These are phyloP conservation scores for Suhomyces ambrosiae DNA, from an alignment of 1,139 yeast species.

Conservation along the genomic window DNA sequence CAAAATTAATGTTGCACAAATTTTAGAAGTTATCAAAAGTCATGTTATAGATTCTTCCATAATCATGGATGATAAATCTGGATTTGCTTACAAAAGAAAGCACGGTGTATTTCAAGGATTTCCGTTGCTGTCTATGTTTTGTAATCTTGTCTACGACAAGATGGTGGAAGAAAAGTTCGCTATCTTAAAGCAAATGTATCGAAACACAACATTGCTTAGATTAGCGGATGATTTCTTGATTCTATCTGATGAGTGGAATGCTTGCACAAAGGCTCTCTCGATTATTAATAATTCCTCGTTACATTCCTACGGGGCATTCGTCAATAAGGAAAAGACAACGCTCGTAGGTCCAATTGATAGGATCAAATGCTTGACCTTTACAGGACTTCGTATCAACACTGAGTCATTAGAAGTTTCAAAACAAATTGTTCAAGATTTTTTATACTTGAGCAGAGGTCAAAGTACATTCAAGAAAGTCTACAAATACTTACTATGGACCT, in stretches of 20 bases:
- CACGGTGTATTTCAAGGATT: constrained; percentile 89
- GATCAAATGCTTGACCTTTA: constrained; percentile 25
- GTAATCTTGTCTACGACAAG: constrained; percentile 72
- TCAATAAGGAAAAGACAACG: constrained; percentile 59
- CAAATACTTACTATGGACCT: constrained; percentile 20
- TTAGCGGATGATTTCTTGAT: constrained; percentile 86
- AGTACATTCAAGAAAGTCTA: constrained; percentile 20
- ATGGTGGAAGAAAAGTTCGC: constrained; percentile 51
- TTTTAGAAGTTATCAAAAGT: constrained; percentile 25
- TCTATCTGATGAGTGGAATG: constrained; percentile 45
- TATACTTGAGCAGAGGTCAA: constrained; percentile 16
- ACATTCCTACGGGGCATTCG: constrained; percentile 57
- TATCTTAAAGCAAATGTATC: constrained; percentile 29
- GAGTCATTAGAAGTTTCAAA: constrained; percentile 18
- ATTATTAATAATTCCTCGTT: constrained; percentile 38
- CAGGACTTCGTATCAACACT: constrained; percentile 35
- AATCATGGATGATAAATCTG: constrained; percentile 14
- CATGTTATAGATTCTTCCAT: constrained; percentile 30
- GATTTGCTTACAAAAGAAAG: constrained; percentile 39
- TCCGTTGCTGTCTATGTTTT: constrained; percentile 71
- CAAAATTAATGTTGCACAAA: constrained; percentile 25
- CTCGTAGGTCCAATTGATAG: constrained; percentile 13
- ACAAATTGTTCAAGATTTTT: constrained; percentile 14
- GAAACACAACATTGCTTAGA: constrained; percentile 49
- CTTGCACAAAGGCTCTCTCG: constrained; percentile 23